Conservation (phyloP, 139 green algal genomes). For the Coelastrella sp. region DNA sequence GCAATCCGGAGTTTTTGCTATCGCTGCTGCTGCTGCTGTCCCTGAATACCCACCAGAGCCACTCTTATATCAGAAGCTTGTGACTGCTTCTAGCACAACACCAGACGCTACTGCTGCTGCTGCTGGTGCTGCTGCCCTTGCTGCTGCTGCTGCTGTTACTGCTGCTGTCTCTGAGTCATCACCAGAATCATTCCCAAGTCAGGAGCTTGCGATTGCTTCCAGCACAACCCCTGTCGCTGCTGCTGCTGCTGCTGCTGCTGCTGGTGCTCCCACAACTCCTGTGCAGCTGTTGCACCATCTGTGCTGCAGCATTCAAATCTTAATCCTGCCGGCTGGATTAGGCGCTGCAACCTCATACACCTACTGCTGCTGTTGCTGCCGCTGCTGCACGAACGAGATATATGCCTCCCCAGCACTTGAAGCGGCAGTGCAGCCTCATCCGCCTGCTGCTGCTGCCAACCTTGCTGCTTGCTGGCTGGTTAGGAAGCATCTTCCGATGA, state of each 20-base stretch:
- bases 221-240: neutral
- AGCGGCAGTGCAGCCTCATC: too few species aligned
- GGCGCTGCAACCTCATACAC: neutral
- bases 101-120: neutral
- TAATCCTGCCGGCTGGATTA: too few species aligned
- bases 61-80: neutral
- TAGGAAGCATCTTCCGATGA: too few species aligned
- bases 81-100: neutral
- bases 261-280: neutral
- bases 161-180: constrained; percentile 69
- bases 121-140: neutral
- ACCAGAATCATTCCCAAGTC: constrained; percentile 64
- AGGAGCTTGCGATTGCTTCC: neutral
- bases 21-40: too few species aligned
- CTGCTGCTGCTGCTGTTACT: neutral
- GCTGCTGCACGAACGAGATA: too few species aligned
- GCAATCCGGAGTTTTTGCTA: too few species aligned
- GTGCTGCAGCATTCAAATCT: too few species aligned
- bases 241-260: neutral
- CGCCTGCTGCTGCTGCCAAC: neutral
- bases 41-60: neutral
- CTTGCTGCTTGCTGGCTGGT: neutral
- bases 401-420: too few species aligned
- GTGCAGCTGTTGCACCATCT: constrained; percentile 10
- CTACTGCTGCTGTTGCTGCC: neutral